Evolutionary conservation across 352 stramenopile genomes (phyloP).

Genomic region (Hyaloperonospora arabidopsidis): DNA sequence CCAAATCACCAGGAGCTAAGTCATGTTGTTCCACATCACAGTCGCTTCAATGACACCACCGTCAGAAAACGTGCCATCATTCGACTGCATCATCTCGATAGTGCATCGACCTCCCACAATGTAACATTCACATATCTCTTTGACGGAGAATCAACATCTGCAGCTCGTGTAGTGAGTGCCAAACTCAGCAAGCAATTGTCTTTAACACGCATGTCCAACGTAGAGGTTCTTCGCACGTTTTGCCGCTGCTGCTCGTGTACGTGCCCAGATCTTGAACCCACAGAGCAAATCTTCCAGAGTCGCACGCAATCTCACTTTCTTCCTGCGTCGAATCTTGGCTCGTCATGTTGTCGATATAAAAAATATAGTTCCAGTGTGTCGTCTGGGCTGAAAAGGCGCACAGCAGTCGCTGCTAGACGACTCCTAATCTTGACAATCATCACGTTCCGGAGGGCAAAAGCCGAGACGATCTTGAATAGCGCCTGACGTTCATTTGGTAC

Average conservation of each 20-base stretch:
- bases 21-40: too few species aligned
- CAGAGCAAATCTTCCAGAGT: constrained; percentile 67
- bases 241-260: constrained; percentile 52
- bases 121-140: too few species aligned
- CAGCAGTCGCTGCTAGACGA: constrained; percentile 50
- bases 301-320: constrained; percentile 33
- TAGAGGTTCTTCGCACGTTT: constrained; percentile 54
- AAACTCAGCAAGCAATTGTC: constrained; percentile 57
- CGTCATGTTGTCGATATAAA: constrained; percentile 68
- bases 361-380: constrained; percentile 75
- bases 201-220: constrained; percentile 61
- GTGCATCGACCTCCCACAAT: too few species aligned
- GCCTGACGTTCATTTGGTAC: constrained; percentile 65
- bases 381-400: constrained; percentile 58
- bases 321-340: constrained; percentile 41
- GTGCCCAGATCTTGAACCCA: constrained; percentile 71
- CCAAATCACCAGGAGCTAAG: too few species aligned
- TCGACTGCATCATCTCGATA: too few species aligned
- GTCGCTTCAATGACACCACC: too few species aligned
- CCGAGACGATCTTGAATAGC: constrained; percentile 71
- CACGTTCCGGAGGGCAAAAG: constrained; percentile 60
- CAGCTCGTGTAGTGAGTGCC: too few species aligned
- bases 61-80: too few species aligned
- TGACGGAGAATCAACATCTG: too few species aligned
- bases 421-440: constrained; percentile 78